phyloP scores from a whole-genome alignment of 202 grass and related monocot species.

The Alloteropsis angusta region DNA sequence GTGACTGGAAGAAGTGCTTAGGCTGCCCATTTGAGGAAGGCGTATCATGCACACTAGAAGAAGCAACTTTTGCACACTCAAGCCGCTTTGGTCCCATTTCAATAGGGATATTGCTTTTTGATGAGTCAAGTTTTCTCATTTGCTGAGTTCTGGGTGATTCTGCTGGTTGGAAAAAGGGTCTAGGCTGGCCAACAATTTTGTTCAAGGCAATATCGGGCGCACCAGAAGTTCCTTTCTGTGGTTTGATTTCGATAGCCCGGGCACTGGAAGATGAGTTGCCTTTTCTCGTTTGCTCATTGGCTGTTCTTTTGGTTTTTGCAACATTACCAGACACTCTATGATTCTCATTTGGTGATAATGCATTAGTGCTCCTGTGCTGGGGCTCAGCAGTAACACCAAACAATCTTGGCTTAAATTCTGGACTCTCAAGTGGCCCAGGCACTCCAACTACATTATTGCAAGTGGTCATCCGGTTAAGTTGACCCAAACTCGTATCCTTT shows the following conservation, averaged over 20 bases:
- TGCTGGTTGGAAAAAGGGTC: conserved; percentile 31
- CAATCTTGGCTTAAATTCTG: conserved; percentile 44
- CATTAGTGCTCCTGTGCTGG: conserved; percentile 22
- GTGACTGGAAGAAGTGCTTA: conserved; percentile 2
- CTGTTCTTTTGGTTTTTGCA: conserved; percentile 37
- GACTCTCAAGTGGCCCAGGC: conserved; percentile 41
- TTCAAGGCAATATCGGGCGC: conserved; percentile 23
- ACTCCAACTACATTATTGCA: conserved; percentile 35
- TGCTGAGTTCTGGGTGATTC: conserved; percentile 26
- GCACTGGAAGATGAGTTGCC: conserved; percentile 30
- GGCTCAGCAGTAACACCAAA: conserved; percentile 35
- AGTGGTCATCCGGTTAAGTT: conserved; percentile 31
- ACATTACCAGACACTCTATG: conserved; percentile 24
- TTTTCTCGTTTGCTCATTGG: conserved; percentile 40
- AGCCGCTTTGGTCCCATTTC: conserved; percentile 31
- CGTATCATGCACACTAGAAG: conserved; percentile 16
- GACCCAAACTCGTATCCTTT: conserved; percentile 38
- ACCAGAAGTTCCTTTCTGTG: conserved; percentile 38
- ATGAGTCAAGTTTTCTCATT: conserved; percentile 21
- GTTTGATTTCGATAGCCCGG: conserved; percentile 36
- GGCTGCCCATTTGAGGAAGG: not conserved
- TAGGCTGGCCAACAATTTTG: conserved; percentile 30
- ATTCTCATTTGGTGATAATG: conserved; percentile 23
- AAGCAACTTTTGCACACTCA: conserved; percentile 30
- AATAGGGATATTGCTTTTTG: conserved; percentile 26